These are phyloP conservation scores for Anisodus tanguticus DNA, from an alignment of 257 asterid genomes.

Conservation along the genomic window DNA sequence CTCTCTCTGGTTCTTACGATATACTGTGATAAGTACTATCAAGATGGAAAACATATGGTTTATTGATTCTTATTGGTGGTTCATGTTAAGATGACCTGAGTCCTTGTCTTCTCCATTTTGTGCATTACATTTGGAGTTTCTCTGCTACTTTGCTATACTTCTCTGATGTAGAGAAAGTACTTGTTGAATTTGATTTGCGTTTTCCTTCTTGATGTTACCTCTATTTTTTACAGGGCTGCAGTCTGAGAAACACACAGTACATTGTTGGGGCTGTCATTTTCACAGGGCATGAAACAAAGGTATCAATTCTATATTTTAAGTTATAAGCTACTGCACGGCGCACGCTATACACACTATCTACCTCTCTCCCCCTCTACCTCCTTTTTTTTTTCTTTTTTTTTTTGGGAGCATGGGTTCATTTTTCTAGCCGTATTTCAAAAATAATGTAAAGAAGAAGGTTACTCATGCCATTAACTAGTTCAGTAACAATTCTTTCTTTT, in stretches of 20 bases:
- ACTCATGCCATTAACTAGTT: constrained; percentile 8
- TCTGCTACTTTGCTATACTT: constrained; percentile 13
- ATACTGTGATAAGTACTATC: not conserved
- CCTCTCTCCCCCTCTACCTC: not conserved
- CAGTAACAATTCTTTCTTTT: not conserved
- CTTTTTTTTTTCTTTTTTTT: not conserved
- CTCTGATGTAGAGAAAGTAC: constrained; percentile 27
- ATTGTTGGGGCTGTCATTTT: constrained; percentile 92
- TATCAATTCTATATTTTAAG: constrained; percentile 34
- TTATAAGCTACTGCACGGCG: constrained; percentile 4
- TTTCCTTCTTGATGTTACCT: constrained; percentile 24
- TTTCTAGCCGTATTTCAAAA: not conserved
- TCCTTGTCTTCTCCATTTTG: constrained; percentile 1
- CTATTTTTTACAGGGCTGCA: constrained; percentile 78
- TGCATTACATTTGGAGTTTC: constrained; percentile 6
- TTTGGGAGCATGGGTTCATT: constrained; percentile 13
- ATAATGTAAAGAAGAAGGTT: not conserved
- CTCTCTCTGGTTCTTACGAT: not conserved
- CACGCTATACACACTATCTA: not conserved
- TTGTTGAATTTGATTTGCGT: constrained; percentile 14
- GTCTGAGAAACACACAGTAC: constrained; percentile 81
- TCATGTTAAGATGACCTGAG: constrained; percentile 17
- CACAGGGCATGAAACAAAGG: constrained; percentile 99
- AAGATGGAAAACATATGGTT: not conserved
- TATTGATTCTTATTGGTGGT: constrained; percentile 22